Conservation (phyloP, 2,329 filamentous ascomycete genomes). For the Helminthosporium solani region DNA sequence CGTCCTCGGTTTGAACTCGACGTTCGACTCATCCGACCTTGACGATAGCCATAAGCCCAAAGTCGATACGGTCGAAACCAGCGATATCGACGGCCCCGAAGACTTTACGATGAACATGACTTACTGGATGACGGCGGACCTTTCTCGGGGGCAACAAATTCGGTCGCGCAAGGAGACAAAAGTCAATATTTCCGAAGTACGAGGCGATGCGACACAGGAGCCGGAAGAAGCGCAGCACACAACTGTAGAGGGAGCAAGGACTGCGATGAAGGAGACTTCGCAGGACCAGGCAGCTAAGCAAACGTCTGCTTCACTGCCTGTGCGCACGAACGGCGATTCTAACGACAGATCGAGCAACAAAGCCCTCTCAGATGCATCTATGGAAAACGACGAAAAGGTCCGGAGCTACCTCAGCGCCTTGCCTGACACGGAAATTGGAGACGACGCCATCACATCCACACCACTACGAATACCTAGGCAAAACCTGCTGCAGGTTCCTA, state of each 20-base stretch:
- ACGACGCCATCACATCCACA: slow-evolving; percentile 26
- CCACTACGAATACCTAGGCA: slow-evolving; percentile 26
- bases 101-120: slow-evolving; percentile 48
- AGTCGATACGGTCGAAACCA: slow-evolving; percentile 41
- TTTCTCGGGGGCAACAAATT: slow-evolving; percentile 28
- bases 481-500: slow-evolving; percentile 31
- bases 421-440: slow-evolving; percentile 35
- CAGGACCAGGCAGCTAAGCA: slow-evolving; percentile 4
- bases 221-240: slow-evolving; percentile 15
- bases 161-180: slow-evolving; percentile 36
- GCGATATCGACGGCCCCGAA: slow-evolving; percentile 44
- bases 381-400: slow-evolving; percentile 43
- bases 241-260: slow-evolving; percentile 21
- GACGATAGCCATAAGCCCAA: slow-evolving; percentile 29
- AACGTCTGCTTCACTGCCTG: slow-evolving; percentile 21
- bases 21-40: slow-evolving; percentile 36
- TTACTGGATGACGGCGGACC: slow-evolving; percentile 44
- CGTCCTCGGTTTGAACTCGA: slow-evolving; percentile 39
- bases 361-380: slow-evolving; percentile 32
- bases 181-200: slow-evolving; percentile 14
- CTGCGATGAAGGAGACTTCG: slow-evolving; percentile 18
- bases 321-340: slow-evolving; percentile 25
- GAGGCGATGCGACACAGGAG: slow-evolving; percentile 17
- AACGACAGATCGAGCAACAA: slow-evolving; percentile 24
- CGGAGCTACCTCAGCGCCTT: slow-evolving; percentile 41